Conservation (phyloP, 768 basidiomycete species). For the Hebeloma cylindrosporum region DNA sequence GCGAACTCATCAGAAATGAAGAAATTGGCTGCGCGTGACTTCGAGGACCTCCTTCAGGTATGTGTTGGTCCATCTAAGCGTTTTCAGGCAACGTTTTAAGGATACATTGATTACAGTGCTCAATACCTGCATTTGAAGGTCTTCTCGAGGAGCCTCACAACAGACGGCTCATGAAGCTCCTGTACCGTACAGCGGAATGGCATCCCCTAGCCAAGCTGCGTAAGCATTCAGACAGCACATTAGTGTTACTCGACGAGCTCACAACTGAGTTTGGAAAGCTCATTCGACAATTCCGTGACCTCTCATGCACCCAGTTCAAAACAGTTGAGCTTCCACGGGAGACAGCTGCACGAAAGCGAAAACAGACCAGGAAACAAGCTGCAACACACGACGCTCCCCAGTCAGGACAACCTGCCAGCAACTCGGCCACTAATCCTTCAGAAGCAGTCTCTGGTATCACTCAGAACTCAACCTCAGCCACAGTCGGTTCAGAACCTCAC, state of each 20-base stretch:
- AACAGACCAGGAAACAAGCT: constrained; percentile 6
- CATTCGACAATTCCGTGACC: constrained; percentile 31
- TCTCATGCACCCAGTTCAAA: constrained; percentile 24
- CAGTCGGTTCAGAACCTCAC: too few species aligned
- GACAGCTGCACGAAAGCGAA: constrained; percentile 26
- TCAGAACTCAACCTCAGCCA: too few species aligned
- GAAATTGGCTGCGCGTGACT: constrained; percentile 34
- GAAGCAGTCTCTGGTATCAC: too few species aligned
- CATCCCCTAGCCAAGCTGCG: constrained; percentile 35
- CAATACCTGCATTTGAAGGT: constrained; percentile 39
- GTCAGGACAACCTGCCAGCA: too few species aligned
- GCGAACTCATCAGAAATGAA: constrained; percentile 33
- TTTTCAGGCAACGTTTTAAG: background rate
- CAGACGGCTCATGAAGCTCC: constrained; percentile 19
- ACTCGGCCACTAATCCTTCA: background rate
- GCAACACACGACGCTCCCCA: background rate
- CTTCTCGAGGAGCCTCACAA: constrained; percentile 28
- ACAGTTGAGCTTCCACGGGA: constrained; percentile 42
- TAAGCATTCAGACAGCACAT: constrained; percentile 29
- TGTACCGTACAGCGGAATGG: constrained; percentile 32
- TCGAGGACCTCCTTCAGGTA: constrained; percentile 42
- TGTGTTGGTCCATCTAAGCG: background rate
- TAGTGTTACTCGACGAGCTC: constrained; percentile 23
- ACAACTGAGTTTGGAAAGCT: constrained; percentile 29
- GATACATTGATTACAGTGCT: too few species aligned